phyloP scores from a whole-genome alignment of 2,329 filamentous ascomycete genomes.

The Fusarium begoniae region DNA sequence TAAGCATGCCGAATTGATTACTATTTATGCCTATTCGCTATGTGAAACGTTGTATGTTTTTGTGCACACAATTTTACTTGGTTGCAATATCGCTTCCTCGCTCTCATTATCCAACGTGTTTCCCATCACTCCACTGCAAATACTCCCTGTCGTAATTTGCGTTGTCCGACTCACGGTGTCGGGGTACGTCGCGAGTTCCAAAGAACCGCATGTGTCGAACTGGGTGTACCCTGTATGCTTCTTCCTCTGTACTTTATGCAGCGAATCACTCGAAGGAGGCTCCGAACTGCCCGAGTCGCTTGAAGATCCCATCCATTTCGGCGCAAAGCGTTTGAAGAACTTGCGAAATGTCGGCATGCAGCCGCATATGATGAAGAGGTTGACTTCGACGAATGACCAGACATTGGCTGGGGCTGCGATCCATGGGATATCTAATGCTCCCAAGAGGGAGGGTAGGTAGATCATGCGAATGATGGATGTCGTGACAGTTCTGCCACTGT shows the following conservation, averaged over 20 bases:
- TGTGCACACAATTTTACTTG: slow-evolving; percentile 4
- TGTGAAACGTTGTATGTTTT: slow-evolving; percentile 10
- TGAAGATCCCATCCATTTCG: slow-evolving; percentile 70
- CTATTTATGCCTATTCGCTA: not conserved
- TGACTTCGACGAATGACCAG: slow-evolving; percentile 48
- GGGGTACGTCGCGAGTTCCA: slow-evolving; percentile 6
- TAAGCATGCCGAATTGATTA: fast-evolving
- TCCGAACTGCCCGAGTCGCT: slow-evolving; percentile 55
- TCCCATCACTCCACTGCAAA: not conserved
- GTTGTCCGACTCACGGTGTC: not conserved
- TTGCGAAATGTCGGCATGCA: slow-evolving; percentile 51
- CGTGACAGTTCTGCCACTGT: slow-evolving; percentile 42
- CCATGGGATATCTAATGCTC: not conserved
- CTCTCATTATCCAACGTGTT: not conserved
- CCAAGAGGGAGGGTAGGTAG: slow-evolving; percentile 41
- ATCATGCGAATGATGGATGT: slow-evolving; percentile 45
- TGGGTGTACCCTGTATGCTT: slow-evolving; percentile 21
- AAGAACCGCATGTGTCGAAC: not conserved
- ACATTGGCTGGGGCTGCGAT: slow-evolving; percentile 38
- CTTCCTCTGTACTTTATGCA: slow-evolving; percentile 13
- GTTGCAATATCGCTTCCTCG: slow-evolving; percentile 17
- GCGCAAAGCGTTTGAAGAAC: slow-evolving; percentile 66
- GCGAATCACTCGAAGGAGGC: not conserved
- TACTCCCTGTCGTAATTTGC: not conserved
- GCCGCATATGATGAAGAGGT: slow-evolving; percentile 42